phyloP scores from a whole-genome alignment of 163 green algal genomes.

The Scenedesmus sp. region DNA sequence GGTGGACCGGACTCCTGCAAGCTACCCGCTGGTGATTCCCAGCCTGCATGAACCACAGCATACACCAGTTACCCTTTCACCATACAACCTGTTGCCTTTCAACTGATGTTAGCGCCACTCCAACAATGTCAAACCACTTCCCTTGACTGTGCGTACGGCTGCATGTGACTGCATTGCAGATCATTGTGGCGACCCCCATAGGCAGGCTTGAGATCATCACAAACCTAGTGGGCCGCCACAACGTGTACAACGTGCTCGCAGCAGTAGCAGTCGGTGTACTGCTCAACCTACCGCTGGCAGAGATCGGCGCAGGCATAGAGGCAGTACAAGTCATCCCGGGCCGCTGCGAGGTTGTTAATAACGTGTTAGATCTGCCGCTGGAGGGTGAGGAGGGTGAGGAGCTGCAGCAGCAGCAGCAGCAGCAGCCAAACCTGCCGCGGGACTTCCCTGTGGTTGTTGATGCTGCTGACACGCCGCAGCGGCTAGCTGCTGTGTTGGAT shows the following conservation, averaged over 20 bases:
- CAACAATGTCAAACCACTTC: no score
- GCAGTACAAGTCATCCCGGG: slow-evolving; percentile 89
- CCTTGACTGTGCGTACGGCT: neutral
- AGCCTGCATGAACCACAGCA: no score
- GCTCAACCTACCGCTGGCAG: slow-evolving; percentile 67
- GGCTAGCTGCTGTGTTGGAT: slow-evolving; percentile 83
- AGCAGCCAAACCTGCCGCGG: slow-evolving; percentile 14
- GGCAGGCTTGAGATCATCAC: slow-evolving; percentile 88
- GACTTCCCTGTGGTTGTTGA: slow-evolving; percentile 94
- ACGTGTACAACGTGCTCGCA: slow-evolving; percentile 95
- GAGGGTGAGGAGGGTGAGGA: slow-evolving; percentile 26
- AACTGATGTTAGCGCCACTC: no score
- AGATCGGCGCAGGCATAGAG: slow-evolving; percentile 92
- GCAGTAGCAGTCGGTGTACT: slow-evolving; percentile 87
- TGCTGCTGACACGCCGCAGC: slow-evolving; percentile 86
- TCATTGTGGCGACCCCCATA: slow-evolving; percentile 83
- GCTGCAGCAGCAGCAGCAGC: neutral
- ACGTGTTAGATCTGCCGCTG: slow-evolving; percentile 5
- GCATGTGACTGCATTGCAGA: slow-evolving; percentile 35
- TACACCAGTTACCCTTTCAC: no score
- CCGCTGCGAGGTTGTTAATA: slow-evolving; percentile 81
- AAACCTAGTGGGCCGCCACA: slow-evolving; percentile 85
- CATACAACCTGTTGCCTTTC: no score
- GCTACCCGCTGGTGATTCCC: no score
- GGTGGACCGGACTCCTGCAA: no score